Evolutionary conservation across 495 filamentous ascomycete genomes (phyloP).

Genomic region (Penicillium mononematosum): DNA sequence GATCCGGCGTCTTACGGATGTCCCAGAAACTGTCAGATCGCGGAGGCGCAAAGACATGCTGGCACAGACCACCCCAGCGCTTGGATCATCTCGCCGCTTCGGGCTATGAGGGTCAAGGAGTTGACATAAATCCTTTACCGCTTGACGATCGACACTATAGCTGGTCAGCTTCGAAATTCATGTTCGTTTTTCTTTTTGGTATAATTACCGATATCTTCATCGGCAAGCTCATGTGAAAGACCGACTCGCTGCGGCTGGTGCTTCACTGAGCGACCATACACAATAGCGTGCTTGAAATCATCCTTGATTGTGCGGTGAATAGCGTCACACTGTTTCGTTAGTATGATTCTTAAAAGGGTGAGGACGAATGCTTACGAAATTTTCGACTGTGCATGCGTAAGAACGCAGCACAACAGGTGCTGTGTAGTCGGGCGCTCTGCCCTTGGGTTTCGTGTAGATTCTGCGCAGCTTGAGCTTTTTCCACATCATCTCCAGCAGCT

Average conservation of each 20-base stretch:
- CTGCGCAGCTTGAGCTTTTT: slow-evolving; percentile 87
- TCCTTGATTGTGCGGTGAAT: slow-evolving; percentile 97
- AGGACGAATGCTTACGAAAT: slow-evolving; percentile 72
- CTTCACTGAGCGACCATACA: slow-evolving; percentile 97
- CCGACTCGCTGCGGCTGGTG: slow-evolving; percentile 98
- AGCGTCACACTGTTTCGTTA: slow-evolving; percentile 71
- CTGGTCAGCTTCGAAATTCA: slow-evolving; percentile 35
- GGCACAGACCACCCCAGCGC: slow-evolving; percentile 33
- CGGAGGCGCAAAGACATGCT: slow-evolving; percentile 17
- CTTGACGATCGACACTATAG: slow-evolving; percentile 88
- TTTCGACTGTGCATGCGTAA: slow-evolving; percentile 83
- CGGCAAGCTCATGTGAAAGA: slow-evolving; percentile 83
- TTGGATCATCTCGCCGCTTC: slow-evolving; percentile 33
- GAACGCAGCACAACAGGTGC: slow-evolving; percentile 85
- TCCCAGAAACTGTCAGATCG: slow-evolving; percentile 26
- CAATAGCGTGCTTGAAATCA: slow-evolving; percentile 91
- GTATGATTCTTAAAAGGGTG: background rate
- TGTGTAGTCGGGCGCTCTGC: slow-evolving; percentile 88
- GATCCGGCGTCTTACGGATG: slow-evolving; percentile 32
- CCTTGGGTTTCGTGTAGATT: slow-evolving; percentile 98
- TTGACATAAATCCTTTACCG: slow-evolving; percentile 55
- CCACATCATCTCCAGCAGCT: slow-evolving; percentile 97
- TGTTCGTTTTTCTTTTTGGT: background rate
- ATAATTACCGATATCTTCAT: slow-evolving; percentile 93
- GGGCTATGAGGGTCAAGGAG: slow-evolving; percentile 29